Evolutionary conservation across 2,329 filamentous ascomycete genomes (phyloP).

Genomic region (Penicillium sp.): DNA sequence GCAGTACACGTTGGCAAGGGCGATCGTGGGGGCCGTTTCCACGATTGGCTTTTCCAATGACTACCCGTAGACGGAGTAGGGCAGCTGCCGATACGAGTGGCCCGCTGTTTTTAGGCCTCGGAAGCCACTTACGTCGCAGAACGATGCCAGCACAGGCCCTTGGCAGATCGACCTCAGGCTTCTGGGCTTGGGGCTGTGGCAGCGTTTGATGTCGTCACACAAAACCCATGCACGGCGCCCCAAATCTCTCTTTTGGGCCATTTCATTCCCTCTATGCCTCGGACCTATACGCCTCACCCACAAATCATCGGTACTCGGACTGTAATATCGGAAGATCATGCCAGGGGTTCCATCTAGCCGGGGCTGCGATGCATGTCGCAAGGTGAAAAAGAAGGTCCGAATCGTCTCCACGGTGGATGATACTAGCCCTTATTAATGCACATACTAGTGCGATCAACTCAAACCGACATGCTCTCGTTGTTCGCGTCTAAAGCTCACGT

Average conservation of each 20-base stretch:
- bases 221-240: neutral
- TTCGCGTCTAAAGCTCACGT: slow-evolving; percentile 21
- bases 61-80: too few species aligned
- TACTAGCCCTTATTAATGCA: neutral
- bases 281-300: too few species aligned
- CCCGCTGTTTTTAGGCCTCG: neutral
- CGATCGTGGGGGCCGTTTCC: neutral
- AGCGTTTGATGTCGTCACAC: neutral
- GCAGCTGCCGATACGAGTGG: neutral
- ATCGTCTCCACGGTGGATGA: neutral
- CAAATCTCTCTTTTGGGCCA: neutral
- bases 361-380: slow-evolving; percentile 24
- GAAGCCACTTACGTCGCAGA: neutral
- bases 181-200: neutral
- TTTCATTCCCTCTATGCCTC: neutral
- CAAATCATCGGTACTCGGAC: neutral
- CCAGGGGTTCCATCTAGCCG: slow-evolving; percentile 28
- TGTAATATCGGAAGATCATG: slow-evolving; percentile 11
- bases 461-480: slow-evolving; percentile 28
- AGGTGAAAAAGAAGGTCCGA: slow-evolving; percentile 26
- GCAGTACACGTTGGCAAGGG: neutral
- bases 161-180: neutral
- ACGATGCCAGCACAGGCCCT: neutral
- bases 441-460: slow-evolving; percentile 27
- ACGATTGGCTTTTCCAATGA: neutral